A percentile compares a stretch with the other conserved stretches of the same genome.
Evolutionary conservation across 2,329 filamentous ascomycete genomes (phyloP).

Genomic region (Ophiosphaerella narmari): DNA sequence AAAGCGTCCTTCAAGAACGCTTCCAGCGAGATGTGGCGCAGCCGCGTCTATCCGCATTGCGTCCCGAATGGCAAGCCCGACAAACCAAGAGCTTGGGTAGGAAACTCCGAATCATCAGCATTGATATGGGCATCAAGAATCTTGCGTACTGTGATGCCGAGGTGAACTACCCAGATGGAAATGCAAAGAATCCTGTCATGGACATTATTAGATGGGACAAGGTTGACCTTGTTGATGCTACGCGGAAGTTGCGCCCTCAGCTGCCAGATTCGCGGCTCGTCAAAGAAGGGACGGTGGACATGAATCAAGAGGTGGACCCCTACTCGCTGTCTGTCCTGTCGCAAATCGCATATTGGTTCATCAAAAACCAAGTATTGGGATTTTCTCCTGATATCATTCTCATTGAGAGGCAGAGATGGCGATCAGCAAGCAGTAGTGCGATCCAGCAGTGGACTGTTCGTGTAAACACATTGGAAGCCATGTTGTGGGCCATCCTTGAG

Average conservation of each 20-base stretch:
- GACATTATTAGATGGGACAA: slow-evolving; percentile 36
- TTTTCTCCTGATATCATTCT: slow-evolving; percentile 70
- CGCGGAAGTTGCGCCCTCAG: neutral
- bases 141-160: slow-evolving; percentile 72
- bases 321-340: slow-evolving; percentile 62
- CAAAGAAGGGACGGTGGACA: neutral
- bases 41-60: slow-evolving; percentile 4
- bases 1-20: slow-evolving; percentile 58
- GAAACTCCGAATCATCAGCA: slow-evolving; percentile 65
- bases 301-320: slow-evolving; percentile 36
- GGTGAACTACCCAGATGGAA: slow-evolving; percentile 24
- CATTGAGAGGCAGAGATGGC: slow-evolving; percentile 69
- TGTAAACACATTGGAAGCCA: slow-evolving; percentile 81
- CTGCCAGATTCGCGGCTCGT: neutral
- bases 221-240: slow-evolving; percentile 28
- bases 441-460: slow-evolving; percentile 83
- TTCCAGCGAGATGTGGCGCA: slow-evolving; percentile 49
- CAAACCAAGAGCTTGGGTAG: slow-evolving; percentile 26
- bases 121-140: slow-evolving; percentile 85
- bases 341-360: slow-evolving; percentile 59
- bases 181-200: slow-evolving; percentile 23
- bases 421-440: slow-evolving; percentile 65
- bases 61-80: slow-evolving; percentile 2
- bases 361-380: slow-evolving; percentile 54
- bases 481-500: slow-evolving; percentile 69